Conservation (phyloP, 2,329 filamentous ascomycete genomes). For the Nigrospora sphaerica region DNA sequence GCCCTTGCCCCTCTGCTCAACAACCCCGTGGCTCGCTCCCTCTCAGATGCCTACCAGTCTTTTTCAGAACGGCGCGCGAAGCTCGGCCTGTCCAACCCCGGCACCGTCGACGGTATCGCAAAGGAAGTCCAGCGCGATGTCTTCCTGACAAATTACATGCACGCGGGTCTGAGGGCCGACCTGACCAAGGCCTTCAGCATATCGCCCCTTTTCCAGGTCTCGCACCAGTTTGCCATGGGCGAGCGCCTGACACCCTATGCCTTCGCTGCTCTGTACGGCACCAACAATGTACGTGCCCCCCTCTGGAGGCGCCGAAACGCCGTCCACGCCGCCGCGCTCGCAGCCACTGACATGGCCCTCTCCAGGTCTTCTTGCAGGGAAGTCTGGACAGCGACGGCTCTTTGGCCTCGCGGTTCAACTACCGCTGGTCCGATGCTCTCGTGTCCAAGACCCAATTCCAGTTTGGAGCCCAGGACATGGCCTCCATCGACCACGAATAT, state of each 20-base stretch:
- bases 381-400: conserved; percentile 90
- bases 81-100: conserved; percentile 85
- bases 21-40: conserved; percentile 62
- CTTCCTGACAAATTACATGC: conserved; percentile 93
- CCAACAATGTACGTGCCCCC: conserved; percentile 64
- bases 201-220: conserved; percentile 90
- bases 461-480: conserved; percentile 76
- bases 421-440: conserved; percentile 73
- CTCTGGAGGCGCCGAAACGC: too few species aligned
- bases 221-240: conserved; percentile 93
- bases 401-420: conserved; percentile 86
- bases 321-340: neutral
- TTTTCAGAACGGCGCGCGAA: conserved; percentile 83
- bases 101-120: conserved; percentile 81
- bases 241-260: conserved; percentile 91
- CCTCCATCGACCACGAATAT: conserved; percentile 94
- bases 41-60: conserved; percentile 71
- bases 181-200: conserved; percentile 95
- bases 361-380: conserved; percentile 87
- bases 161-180: conserved; percentile 91
- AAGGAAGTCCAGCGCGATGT: conserved; percentile 95
- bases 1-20: conserved; percentile 61
- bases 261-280: conserved; percentile 90
- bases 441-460: conserved; percentile 85
- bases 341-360: conserved; percentile 2